phyloP scores from a whole-genome alignment of 2,329 filamentous ascomycete species.

The Cladosporium sp. region DNA sequence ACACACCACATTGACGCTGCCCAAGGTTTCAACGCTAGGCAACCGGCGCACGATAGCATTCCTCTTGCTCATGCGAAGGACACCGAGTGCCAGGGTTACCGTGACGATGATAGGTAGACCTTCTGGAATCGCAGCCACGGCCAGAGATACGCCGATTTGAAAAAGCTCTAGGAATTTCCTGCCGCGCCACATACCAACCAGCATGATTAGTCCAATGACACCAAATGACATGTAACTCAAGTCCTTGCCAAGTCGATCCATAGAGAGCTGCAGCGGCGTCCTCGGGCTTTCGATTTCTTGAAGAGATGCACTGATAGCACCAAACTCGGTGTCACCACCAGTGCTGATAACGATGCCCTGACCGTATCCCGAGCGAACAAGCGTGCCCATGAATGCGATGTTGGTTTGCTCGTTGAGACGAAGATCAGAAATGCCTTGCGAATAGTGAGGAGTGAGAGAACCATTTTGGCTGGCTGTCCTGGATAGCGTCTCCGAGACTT shows the following conservation, averaged over 20 bases:
- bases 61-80: constrained; percentile 90
- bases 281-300: constrained; percentile 92
- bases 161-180: constrained; percentile 91
- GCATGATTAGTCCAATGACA: constrained; percentile 86
- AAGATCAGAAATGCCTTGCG: constrained; percentile 56
- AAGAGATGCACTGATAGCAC: constrained; percentile 88
- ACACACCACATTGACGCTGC: constrained; percentile 99
- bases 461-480: constrained; percentile 19
- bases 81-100: constrained; percentile 87
- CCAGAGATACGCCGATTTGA: constrained; percentile 92
- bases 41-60: constrained; percentile 93
- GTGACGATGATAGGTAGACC: constrained; percentile 97
- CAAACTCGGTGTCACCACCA: constrained; percentile 88
- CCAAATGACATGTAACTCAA: constrained; percentile 94
- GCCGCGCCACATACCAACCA: constrained; percentile 85
- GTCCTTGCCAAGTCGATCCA: constrained; percentile 96
- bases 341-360: constrained; percentile 97
- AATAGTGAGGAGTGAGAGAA: constrained; percentile 47
- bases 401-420: constrained; percentile 72
- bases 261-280: constrained; percentile 87
- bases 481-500: constrained; percentile 60
- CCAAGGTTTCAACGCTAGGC: constrained; percentile 93
- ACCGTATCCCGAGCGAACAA: constrained; percentile 90
- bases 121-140: constrained; percentile 92
- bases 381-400: constrained; percentile 95